Base-by-base conservation (phyloP, 306 rosid genomes). In the Rubus idaeus region DNA sequence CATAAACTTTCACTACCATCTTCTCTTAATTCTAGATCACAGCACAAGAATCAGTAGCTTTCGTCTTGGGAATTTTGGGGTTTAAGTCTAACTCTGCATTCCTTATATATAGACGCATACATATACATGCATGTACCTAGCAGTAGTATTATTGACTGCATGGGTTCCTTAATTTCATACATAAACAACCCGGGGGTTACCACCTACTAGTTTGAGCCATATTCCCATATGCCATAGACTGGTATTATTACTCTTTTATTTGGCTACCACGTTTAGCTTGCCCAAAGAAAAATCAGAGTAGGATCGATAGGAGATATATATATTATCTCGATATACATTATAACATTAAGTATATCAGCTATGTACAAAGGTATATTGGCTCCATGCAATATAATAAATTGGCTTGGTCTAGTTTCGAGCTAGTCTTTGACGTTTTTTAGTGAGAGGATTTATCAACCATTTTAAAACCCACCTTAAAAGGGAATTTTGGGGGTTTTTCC, bases 1-100 rank as follows among this genome's bases (percentile, higher is more conserved):
- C 91, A 50, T 84, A 89, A 0, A 92, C 92, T 79, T 89, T 92
- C 71, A 90, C 89, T 6, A 61, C 93, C 97, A 89, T 92, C 73
- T 80, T 71, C 68, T 35, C 68, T 13, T 51, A 16, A 16, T 53
- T 53, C 61, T n/a, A 12, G 39, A 58, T 58, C 39, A 20, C 12
- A n/a, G 14, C 37, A 57, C 14, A 20, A 9, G 37, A 57, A 57
- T 21, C 63, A 23, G 65, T 58, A 58, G 65, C 17, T 52, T 45
- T 45, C 8, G 7, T 20, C 63, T 57, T 58, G 65, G 39, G 39
- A 57, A 1, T 57, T 21, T 23, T 23, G 39, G 39, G 23, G 16
- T 14, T 3, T 10, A 0, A 21, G 8, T 58, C n/a, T 5, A n/a
- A 55, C 30, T 55, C 39, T 23, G 39, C 39, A 3, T 10, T 10